Base-by-base conservation (phyloP, 2,329 filamentous ascomycete genomes). In the Fusarium gaditjirri region DNA sequence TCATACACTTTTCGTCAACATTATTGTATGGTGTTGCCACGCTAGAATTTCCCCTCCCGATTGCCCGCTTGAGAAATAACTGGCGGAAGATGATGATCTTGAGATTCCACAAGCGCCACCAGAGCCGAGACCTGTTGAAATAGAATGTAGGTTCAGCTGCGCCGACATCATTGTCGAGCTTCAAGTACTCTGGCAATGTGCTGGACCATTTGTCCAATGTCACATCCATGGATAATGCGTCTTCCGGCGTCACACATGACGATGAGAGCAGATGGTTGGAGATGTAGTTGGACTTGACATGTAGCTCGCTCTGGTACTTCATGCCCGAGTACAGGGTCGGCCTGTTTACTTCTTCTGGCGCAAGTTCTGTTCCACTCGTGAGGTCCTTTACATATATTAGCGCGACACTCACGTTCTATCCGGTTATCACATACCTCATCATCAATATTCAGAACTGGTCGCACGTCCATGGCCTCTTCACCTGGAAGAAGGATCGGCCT, bases 321-420 rank as follows among this genome's bases (percentile, higher is more conserved):
- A 50, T 50, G 46, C 46, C 29, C 2, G 46, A 50, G n/a, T 50
- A 50, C 8, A 33, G 11, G 1, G 46, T 50, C n/a, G 46, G 46
- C n/a, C n/a, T 14, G 12, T 25, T 19, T 7, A 8, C 29, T 16
- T 50, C 46, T 25, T 11, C 21, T 50, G 46, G 46, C 0, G 16
- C 5, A 12, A 33, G 8, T 14, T 50, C 23, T 14, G 29, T 50
- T 14, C 29, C 46, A 11, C 46, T 50, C 3, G 46, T 50, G 6
- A 50, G 46, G n/a, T 50, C 29, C 46, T 50, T 50, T 4, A 2
- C n/a, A 13, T 11, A 6, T 3, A 17, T 49, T 23, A 49, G 29
- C 29, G 19, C 2, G 19, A 13, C 2, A 3, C 33, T 6, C 2
- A 23, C 6, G 3, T 10, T 33, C 2, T 10, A 14, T 7, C n/a